Conservation (phyloP, 2,329 filamentous ascomycete genomes). For the Talaromyces marneffei region DNA sequence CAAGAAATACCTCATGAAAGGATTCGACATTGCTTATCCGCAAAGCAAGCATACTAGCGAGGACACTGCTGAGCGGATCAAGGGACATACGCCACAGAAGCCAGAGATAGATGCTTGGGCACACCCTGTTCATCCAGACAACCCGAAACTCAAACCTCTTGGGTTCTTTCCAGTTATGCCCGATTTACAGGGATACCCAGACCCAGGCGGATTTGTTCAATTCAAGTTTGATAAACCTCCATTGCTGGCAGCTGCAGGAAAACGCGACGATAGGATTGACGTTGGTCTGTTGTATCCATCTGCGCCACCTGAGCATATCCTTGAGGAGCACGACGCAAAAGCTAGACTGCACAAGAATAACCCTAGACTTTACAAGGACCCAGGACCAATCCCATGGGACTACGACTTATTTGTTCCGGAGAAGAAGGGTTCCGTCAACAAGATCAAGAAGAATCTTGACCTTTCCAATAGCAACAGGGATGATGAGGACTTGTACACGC, state of each 20-base stretch:
- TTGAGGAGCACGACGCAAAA: slow-evolving; percentile 45
- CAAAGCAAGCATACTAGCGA: slow-evolving; percentile 54
- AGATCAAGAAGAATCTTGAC: slow-evolving; percentile 53
- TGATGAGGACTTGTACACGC: slow-evolving; percentile 46
- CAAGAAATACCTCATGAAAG: slow-evolving; percentile 56
- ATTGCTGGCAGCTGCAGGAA: slow-evolving; percentile 40
- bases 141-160: slow-evolving; percentile 51
- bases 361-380: slow-evolving; percentile 46
- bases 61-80: slow-evolving; percentile 48
- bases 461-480: slow-evolving; percentile 50
- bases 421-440: slow-evolving; percentile 41
- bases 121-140: slow-evolving; percentile 54
- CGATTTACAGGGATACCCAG: slow-evolving; percentile 55
- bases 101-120: slow-evolving; percentile 56
- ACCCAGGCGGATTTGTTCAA: slow-evolving; percentile 54
- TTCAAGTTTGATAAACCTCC: slow-evolving; percentile 60
- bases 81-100: slow-evolving; percentile 49
- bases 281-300: slow-evolving; percentile 53
- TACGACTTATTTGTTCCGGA: slow-evolving; percentile 57
- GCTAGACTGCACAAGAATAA: slow-evolving; percentile 45
- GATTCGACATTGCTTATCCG: slow-evolving; percentile 61
- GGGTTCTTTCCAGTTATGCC: slow-evolving; percentile 57
- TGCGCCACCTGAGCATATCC: slow-evolving; percentile 44
- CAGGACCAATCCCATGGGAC: slow-evolving; percentile 50
- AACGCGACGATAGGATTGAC: slow-evolving; percentile 56